Percentiles rank a stretch among this genome's conserved stretches.
These are phyloP conservation scores for Ramaria sp. DNA, from an alignment of 768 basidiomycete species.

Conservation along the genomic window DNA sequence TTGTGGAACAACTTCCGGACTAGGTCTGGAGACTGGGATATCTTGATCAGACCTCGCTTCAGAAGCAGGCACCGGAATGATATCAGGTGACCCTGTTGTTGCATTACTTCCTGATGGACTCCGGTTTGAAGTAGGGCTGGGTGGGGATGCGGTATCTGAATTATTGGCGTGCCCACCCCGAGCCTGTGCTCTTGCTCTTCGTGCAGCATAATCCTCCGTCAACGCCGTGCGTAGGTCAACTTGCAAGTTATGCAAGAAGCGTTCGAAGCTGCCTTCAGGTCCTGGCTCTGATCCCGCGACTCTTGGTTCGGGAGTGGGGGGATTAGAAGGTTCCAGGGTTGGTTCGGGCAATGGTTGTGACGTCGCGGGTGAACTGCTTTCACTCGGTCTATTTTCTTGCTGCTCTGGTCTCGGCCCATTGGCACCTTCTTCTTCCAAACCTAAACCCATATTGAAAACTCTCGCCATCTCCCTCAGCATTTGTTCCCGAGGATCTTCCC, in stretches of 20 bases:
- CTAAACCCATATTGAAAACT: slow-evolving; percentile 64
- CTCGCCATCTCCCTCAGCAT: slow-evolving; percentile 77
- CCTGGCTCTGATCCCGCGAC: neutral
- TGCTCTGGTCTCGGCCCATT: neutral
- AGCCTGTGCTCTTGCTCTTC: slow-evolving; percentile 3
- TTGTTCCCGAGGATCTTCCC: slow-evolving; percentile 46
- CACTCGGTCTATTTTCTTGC: neutral
- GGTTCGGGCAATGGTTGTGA: neutral
- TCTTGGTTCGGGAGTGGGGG: neutral
- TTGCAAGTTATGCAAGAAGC: slow-evolving; percentile 72
- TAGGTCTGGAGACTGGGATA: neutral
- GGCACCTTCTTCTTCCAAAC: slow-evolving; percentile 14
- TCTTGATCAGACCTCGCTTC: neutral
- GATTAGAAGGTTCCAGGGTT: neutral
- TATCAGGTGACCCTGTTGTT: neutral
- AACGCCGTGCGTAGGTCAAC: slow-evolving; percentile 57
- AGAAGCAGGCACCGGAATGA: neutral
- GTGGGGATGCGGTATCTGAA: neutral
- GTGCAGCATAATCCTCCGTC: slow-evolving; percentile 25
- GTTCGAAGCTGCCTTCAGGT: slow-evolving; percentile 41
- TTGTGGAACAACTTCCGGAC: neutral
- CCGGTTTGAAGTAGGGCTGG: neutral
- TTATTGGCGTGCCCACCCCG: neutral
- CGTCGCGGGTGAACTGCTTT: neutral
- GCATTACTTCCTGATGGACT: neutral